phyloP scores from a whole-genome alignment of 345 rosid species.

The Gossypium herbaceum region DNA sequence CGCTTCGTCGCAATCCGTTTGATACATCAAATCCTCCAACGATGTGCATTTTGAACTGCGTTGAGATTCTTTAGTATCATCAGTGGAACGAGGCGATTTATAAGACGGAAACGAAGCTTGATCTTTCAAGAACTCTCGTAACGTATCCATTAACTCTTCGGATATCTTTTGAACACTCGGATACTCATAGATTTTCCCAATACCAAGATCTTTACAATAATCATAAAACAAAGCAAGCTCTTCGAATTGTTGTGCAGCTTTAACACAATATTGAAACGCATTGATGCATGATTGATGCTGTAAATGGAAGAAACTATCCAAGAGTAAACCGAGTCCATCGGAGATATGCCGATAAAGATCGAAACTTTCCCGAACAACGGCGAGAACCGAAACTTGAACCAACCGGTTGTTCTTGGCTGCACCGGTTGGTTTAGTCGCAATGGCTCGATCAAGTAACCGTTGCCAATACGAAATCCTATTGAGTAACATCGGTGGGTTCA shows the following conservation, averaged over 20 bases:
- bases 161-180: constrained; percentile 74
- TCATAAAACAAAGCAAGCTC: constrained; percentile 8
- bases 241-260: neutral
- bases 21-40: constrained; percentile 2
- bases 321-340: constrained; percentile 26
- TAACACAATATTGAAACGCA: neutral
- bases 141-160: constrained; percentile 60
- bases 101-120: constrained; percentile 49
- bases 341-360: constrained; percentile 54
- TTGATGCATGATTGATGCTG: constrained; percentile 7
- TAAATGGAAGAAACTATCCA: neutral
- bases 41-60: neutral
- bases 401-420: constrained; percentile 33
- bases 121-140: constrained; percentile 77
- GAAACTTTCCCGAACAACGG: neutral
- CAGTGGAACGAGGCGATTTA: neutral
- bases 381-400: constrained; percentile 32
- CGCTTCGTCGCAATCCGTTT: neutral
- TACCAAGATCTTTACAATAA: neutral
- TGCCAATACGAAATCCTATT: constrained; percentile 7
- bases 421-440: neutral
- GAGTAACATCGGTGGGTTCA: constrained; percentile 1
- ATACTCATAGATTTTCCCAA: constrained; percentile 59
- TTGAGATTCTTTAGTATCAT: neutral
- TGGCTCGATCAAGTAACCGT: constrained; percentile 4